A percentile compares a stretch with the other conserved stretches of the same genome.
Conservation (phyloP, 2,329 filamentous ascomycete species). For the Xylaria sp. region DNA sequence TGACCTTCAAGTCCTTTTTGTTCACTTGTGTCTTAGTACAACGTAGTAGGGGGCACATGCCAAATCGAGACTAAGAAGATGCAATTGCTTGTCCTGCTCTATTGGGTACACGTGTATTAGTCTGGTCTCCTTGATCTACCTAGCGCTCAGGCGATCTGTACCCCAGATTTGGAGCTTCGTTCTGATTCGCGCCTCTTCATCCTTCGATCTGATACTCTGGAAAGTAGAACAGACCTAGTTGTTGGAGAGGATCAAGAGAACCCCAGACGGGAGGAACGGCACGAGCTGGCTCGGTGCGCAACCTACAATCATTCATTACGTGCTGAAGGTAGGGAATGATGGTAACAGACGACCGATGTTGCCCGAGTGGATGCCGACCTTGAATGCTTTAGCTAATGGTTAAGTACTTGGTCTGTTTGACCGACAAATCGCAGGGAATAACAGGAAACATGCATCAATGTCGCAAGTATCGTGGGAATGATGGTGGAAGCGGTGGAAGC, state of each 20-base stretch:
- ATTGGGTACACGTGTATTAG: slow-evolving; percentile 23
- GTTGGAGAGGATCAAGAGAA: neutral
- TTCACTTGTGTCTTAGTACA: neutral
- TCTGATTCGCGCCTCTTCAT: slow-evolving; percentile 6
- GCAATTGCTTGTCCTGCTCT: neutral
- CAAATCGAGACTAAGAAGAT: neutral
- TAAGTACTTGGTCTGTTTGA: slow-evolving; percentile 19
- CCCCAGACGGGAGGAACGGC: neutral
- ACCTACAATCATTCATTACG: neutral
- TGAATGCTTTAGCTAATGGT: slow-evolving; percentile 28
- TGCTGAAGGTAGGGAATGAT: neutral
- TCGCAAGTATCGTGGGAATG: slow-evolving; percentile 18
- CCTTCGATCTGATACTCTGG: neutral
- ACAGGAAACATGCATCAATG: slow-evolving; percentile 6
- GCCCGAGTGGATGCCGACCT: slow-evolving; percentile 3
- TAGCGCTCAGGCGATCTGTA: slow-evolving; percentile 6
- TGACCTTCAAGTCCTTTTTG: neutral
- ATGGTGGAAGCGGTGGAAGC: slow-evolving; percentile 22
- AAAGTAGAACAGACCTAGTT: neutral
- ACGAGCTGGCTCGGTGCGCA: neutral
- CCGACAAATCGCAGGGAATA: slow-evolving; percentile 3
- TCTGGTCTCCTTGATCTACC: slow-evolving; percentile 2
- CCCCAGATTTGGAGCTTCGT: slow-evolving; percentile 19
- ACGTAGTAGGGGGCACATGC: neutral
- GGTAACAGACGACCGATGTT: neutral